Evolutionary conservation across 306 rosid species (phyloP).

Genomic region (Senna tora): DNA sequence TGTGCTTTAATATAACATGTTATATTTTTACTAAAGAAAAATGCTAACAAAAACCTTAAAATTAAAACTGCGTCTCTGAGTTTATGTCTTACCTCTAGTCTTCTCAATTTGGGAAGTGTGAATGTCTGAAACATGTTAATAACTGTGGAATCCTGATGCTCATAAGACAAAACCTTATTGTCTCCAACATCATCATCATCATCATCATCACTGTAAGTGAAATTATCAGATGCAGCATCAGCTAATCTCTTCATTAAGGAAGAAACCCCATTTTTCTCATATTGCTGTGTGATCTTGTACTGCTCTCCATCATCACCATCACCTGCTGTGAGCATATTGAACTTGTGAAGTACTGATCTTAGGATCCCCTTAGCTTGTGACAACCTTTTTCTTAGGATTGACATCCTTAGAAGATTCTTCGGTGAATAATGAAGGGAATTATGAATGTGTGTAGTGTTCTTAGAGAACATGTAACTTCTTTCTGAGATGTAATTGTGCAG

Average conservation of each 20-base stretch:
- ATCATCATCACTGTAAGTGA: neutral
- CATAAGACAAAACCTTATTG: constrained; percentile 26
- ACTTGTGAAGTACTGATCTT: constrained; percentile 37
- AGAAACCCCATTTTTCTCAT: neutral
- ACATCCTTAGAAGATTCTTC: constrained; percentile 39
- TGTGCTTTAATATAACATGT: too few relatives aligned
- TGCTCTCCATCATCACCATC: constrained; percentile 31
- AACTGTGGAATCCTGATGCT: constrained; percentile 28
- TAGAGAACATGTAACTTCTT: constrained; percentile 46
- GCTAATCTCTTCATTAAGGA: constrained; percentile 14
- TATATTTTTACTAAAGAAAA: neutral
- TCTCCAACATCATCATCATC: constrained; percentile 5
- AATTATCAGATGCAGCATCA: constrained; percentile 23
- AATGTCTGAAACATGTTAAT: constrained; percentile 37
- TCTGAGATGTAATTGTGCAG: constrained; percentile 43
- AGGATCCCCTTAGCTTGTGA: constrained; percentile 37
- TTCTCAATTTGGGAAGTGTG: constrained; percentile 40
- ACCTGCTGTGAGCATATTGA: constrained; percentile 29
- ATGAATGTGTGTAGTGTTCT: constrained; percentile 28
- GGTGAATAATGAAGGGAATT: constrained; percentile 26
- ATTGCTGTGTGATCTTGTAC: constrained; percentile 4
- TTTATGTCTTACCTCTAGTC: constrained; percentile 48
- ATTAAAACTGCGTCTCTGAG: too few relatives aligned
- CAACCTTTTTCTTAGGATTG: constrained; percentile 28
- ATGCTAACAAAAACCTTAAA: neutral